Conservation (phyloP, 139 green algal genomes). For the Picochlorum sp. region DNA sequence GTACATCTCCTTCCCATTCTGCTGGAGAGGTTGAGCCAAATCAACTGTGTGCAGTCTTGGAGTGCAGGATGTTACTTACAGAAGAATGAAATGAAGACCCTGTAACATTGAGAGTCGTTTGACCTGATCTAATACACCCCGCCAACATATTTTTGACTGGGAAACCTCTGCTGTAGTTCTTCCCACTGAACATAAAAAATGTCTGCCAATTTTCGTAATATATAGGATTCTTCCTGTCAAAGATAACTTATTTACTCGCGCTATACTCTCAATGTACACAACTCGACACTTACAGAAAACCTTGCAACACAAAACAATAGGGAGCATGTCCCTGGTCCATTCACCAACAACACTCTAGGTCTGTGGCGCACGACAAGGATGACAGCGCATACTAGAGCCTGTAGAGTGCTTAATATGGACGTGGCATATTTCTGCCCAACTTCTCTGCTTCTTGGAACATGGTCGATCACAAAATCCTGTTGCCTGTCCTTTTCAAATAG, state of each 20-base stretch:
- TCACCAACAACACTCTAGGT: slow-evolving; percentile 55
- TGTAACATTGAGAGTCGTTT: background rate
- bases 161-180: slow-evolving; percentile 43
- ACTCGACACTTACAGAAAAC: slow-evolving; percentile 42
- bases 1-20: slow-evolving; percentile 1
- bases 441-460: slow-evolving; percentile 72
- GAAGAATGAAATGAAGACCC: background rate
- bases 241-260: slow-evolving; percentile 58
- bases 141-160: slow-evolving; percentile 43
- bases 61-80: slow-evolving; percentile 11
- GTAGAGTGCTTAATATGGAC: slow-evolving; percentile 50
- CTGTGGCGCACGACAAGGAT: background rate
- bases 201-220: slow-evolving; percentile 49
- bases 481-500: slow-evolving; percentile 25
- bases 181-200: slow-evolving; percentile 69
- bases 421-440: slow-evolving; percentile 75
- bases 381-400: slow-evolving; percentile 10
- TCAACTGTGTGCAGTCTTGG: slow-evolving; percentile 13
- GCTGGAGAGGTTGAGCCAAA: slow-evolving; percentile 16
- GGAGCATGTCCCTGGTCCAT: slow-evolving; percentile 84
- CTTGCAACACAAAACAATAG: slow-evolving; percentile 51
- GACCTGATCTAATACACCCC: slow-evolving; percentile 47
- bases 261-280: slow-evolving; percentile 85
- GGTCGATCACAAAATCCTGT: background rate
- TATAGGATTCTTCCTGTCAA: slow-evolving; percentile 82